Percentiles rank a stretch among this genome's conserved stretches.
phyloP scores from a whole-genome alignment of 306 rosid genomes.

The Pterocarpus macrocarpus region DNA sequence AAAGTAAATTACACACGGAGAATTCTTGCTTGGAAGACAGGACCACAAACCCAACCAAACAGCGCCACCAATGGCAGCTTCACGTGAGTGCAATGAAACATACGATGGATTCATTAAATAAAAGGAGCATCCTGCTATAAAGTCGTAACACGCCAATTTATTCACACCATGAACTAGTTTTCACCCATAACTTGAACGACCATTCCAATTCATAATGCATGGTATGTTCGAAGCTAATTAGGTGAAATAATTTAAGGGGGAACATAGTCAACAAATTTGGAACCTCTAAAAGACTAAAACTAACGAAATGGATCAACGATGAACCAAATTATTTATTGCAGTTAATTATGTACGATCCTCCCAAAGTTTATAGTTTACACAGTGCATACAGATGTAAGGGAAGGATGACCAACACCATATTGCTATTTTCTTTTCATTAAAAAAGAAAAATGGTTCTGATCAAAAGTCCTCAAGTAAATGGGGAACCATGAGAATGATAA shows the following conservation, averaged over 20 bases:
- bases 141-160: no score
- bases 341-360: constrained; percentile 48
- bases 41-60: not conserved
- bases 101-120: no score
- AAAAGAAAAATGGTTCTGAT: constrained; percentile 41
- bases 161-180: no score
- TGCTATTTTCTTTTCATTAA: constrained; percentile 42
- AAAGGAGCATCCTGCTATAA: no score
- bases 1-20: not conserved
- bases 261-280: constrained; percentile 6
- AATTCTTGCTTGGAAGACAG: not conserved
- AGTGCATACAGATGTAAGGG: constrained; percentile 36
- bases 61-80: not conserved
- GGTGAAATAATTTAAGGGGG: constrained; percentile 27
- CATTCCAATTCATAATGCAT: no score
- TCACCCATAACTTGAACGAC: not conserved
- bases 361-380: constrained; percentile 37
- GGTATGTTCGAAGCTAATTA: not conserved
- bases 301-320: constrained; percentile 39
- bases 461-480: constrained; percentile 43
- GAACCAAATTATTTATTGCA: constrained; percentile 48
- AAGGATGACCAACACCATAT: constrained; percentile 41
- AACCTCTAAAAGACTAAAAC: constrained; percentile 20
- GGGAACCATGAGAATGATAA: constrained; percentile 46
- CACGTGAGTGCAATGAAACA: constrained; percentile 5